These are phyloP conservation scores for Thelonectria blattea DNA, from an alignment of 2,329 filamentous ascomycete genomes.

Conservation along the genomic window DNA sequence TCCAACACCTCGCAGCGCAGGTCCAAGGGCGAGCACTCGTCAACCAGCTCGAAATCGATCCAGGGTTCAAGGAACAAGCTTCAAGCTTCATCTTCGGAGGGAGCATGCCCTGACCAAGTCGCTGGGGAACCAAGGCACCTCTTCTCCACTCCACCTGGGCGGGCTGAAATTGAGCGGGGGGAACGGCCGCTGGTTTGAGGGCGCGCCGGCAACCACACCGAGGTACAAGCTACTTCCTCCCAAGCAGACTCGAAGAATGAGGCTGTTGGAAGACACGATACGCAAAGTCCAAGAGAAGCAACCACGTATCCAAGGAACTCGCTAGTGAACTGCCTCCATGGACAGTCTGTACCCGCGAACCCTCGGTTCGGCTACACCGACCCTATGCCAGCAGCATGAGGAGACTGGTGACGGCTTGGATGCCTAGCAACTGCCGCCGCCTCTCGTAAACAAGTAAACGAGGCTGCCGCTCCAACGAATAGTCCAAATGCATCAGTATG, in stretches of 20 bases:
- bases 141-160: conserved; percentile 27
- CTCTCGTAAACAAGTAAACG: too few species aligned
- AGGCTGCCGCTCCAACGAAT: too few species aligned
- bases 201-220: conserved; percentile 21
- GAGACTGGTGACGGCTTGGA: too few species aligned
- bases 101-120: conserved; percentile 1
- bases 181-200: conserved; percentile 39
- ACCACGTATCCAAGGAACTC: neutral
- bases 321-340: neutral
- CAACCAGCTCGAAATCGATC: neutral
- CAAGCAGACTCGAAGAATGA: too few species aligned
- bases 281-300: neutral
- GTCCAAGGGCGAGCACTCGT: neutral
- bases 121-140: conserved; percentile 8
- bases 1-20: neutral
- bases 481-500: neutral
- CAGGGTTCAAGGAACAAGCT: conserved; percentile 18
- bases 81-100: neutral
- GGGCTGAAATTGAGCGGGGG: conserved; percentile 32
- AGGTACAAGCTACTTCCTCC: conserved; percentile 2
- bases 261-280: neutral
- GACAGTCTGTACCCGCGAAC: too few species aligned
- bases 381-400: too few species aligned
- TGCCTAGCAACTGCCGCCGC: too few species aligned
- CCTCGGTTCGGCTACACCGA: too few species aligned